These are phyloP conservation scores for Colletotrichum truncatum DNA, from an alignment of 2,329 filamentous ascomycete species.

Conservation along the genomic window DNA sequence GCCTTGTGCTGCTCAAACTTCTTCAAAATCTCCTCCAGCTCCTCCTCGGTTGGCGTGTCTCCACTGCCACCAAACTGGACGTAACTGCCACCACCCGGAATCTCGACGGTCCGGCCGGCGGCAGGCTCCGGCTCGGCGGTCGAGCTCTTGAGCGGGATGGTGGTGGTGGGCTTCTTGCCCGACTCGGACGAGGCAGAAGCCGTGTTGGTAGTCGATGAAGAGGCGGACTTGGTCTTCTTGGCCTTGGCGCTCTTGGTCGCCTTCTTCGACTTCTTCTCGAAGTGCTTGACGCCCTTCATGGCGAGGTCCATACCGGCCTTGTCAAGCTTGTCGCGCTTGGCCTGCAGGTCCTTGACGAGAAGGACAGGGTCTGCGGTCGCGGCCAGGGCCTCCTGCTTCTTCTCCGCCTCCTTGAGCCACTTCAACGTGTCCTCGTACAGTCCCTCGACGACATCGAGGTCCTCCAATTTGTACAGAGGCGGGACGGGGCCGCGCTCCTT, in stretches of 20 bases:
- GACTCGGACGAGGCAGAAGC: conserved; percentile 35
- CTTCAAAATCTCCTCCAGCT: conserved; percentile 60
- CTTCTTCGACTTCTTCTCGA: conserved; percentile 57
- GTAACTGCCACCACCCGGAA: conserved; percentile 45
- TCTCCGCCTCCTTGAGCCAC: conserved; percentile 81
- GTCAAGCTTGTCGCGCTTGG: conserved; percentile 75
- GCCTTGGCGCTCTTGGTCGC: conserved; percentile 42
- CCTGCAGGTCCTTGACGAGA: conserved; percentile 75
- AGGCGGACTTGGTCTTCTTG: conserved; percentile 56
- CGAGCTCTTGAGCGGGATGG: conserved; percentile 38
- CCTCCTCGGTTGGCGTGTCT: conserved; percentile 50
- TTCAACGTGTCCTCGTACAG: conserved; percentile 68
- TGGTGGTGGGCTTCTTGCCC: conserved; percentile 47
- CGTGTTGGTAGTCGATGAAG: conserved; percentile 50
- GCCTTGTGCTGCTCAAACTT: conserved; percentile 42
- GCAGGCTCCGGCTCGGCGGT: conserved; percentile 39
- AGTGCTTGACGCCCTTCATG: conserved; percentile 71
- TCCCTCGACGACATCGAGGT: conserved; percentile 73
- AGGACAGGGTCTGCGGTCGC: conserved; percentile 79
- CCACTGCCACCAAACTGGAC: conserved; percentile 36
- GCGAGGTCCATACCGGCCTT: conserved; percentile 76
- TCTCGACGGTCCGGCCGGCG: conserved; percentile 49
- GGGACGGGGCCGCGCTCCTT: conserved; percentile 63
- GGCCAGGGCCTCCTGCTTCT: conserved; percentile 75
- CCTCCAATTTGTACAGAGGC: conserved; percentile 76